These are phyloP conservation scores for Neofusicoccum parvum DNA, from an alignment of 2,329 filamentous ascomycete genomes.

Conservation along the genomic window DNA sequence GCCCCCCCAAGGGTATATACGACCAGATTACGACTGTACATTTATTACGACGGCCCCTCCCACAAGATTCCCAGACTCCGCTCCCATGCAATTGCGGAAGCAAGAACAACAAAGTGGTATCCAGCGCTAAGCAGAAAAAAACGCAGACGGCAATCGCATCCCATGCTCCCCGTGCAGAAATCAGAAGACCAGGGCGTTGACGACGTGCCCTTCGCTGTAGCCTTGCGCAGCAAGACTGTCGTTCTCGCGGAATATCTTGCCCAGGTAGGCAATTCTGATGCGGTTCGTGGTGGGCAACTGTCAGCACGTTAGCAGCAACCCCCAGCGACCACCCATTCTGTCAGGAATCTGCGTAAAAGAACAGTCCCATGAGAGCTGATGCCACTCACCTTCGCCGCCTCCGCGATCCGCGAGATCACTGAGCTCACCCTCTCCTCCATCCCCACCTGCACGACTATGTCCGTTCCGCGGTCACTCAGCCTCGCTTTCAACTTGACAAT, in stretches of 20 bases:
- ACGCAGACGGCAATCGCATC: too few relatives aligned
- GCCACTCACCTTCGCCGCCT: slow-evolving; percentile 62
- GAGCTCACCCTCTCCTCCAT: slow-evolving; percentile 60
- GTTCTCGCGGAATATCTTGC: slow-evolving; percentile 74
- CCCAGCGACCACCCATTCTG: background rate
- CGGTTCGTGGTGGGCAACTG: slow-evolving; percentile 62
- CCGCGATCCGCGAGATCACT: slow-evolving; percentile 64
- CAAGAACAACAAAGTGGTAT: slow-evolving; percentile 16
- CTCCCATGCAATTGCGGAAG: slow-evolving; percentile 2
- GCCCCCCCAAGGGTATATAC: slow-evolving; percentile 2
- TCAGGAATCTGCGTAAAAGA: too few relatives aligned
- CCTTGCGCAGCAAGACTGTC: slow-evolving; percentile 67
- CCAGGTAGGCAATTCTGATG: slow-evolving; percentile 77
- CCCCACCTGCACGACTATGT: slow-evolving; percentile 39
- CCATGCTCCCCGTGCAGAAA: background rate
- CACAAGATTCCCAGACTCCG: background rate
- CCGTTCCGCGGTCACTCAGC: slow-evolving; percentile 41
- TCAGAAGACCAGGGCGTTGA: slow-evolving; percentile 72
- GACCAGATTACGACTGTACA: background rate
- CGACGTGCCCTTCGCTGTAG: slow-evolving; percentile 73
- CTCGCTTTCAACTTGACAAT: slow-evolving; percentile 36
- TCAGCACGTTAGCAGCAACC: background rate
- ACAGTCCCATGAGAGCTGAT: background rate
- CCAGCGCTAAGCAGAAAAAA: slow-evolving; percentile 1
- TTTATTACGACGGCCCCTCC: background rate